Evolutionary conservation across 805 yeast species (phyloP).

Genomic region (Candida sonorensis): DNA sequence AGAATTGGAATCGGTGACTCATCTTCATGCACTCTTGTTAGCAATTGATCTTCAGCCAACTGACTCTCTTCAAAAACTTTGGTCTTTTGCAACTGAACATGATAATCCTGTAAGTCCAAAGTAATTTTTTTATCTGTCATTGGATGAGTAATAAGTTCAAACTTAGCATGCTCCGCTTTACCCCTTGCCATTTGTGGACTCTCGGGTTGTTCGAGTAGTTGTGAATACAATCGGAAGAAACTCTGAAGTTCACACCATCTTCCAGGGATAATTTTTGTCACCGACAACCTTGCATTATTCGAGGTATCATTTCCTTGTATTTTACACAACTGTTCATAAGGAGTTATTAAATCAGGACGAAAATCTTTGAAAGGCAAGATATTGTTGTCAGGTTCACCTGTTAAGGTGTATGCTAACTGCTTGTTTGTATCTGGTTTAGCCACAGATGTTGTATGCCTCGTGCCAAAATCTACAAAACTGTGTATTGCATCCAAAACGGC

Average conservation of each 20-base stretch:
- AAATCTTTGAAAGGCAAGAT: conserved; percentile 16
- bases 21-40: too few relatives aligned
- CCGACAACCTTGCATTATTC: conserved; percentile 37
- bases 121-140: conserved; percentile 3
- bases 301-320: conserved; percentile 3
- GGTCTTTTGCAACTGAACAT: too few relatives aligned
- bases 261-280: conserved; percentile 51
- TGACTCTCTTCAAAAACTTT: too few relatives aligned
- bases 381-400: not conserved
- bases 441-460: too few relatives aligned
- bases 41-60: too few relatives aligned
- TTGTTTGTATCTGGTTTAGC: conserved; percentile 1
- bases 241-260: conserved; percentile 65
- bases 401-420: conserved; percentile 1
- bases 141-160: conserved; percentile 45
- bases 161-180: conserved; percentile 33
- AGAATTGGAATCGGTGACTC: too few relatives aligned
- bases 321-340: conserved; percentile 12
- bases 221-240: conserved; percentile 44
- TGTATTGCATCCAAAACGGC: too few relatives aligned
- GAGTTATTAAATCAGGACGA: conserved; percentile 9
- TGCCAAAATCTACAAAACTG: too few relatives aligned
- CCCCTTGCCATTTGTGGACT: conserved; percentile 44
- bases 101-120: not conserved
- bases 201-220: conserved; percentile 17